Evolutionary conservation across 2,329 filamentous ascomycete genomes (phyloP), one percentile per base, ranked within the genome.

Genomic region (Colletotrichum godetiae): DNA sequence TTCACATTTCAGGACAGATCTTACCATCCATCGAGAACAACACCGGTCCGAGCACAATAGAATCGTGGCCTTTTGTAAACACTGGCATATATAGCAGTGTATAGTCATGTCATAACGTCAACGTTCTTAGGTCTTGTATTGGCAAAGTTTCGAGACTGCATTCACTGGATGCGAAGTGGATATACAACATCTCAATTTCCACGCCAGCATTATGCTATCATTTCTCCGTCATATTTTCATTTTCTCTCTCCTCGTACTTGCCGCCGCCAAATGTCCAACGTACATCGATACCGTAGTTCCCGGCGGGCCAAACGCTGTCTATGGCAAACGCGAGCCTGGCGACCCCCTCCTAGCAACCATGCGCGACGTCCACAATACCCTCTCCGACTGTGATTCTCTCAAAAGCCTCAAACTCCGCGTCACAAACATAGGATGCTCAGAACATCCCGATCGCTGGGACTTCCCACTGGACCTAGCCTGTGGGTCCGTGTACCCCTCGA

Each of bases 401-500:
- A 71, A 56, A 15, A 55, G 57, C 11, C 52, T 74, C 22, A 71
- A 74, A 31, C 42, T 74, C n/a, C 67, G 72, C 15, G 33, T 72
- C 52, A 29, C 57, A 2, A 52, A 42, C 22, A 29, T 67, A 13
- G 68, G 68, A 10, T 72, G 62, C 53, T 42, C 35, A 1, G 24
- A 59, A 2, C 57, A 35, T 31, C 72, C 72, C 13, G 63, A 71
- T 35, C 13, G 67, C 6, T 67, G 49, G 35, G 59, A 37, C 29
- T 55, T 74, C 29, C 72, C 72, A 1, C 19, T 74, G 10, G 22
- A 61, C 0, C 42, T 60, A 5, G 27, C 58, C 2, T 46, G 49
- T 0, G 19, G 24, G 1, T 42, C 60, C 3, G 31, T 11, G 10
- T 74, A 64, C 27, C 62, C 53, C 5, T 70, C 72, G 6, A 11